These are phyloP conservation scores for Aspergillus fijiensis DNA, from an alignment of 2,329 filamentous ascomycete genomes.

Conservation along the genomic window DNA sequence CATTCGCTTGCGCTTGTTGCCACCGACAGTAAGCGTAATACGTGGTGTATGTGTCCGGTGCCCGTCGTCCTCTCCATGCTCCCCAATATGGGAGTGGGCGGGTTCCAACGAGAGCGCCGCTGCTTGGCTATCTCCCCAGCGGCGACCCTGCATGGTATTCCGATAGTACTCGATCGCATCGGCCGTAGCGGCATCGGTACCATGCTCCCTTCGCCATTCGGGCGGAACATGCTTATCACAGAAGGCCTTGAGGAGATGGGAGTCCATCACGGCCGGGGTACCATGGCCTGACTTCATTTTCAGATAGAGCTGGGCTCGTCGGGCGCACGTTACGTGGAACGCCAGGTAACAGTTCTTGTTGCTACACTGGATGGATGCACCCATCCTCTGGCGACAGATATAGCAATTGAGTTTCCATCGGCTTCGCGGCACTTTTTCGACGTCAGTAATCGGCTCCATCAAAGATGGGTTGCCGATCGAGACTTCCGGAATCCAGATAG, in stretches of 20 bases:
- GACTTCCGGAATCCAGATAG: constrained; percentile 98
- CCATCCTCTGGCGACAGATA: constrained; percentile 96
- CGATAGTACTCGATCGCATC: constrained; percentile 89
- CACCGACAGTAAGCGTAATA: constrained; percentile 53
- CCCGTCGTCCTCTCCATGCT: constrained; percentile 48
- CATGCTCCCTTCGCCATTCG: constrained; percentile 84
- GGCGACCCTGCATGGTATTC: constrained; percentile 79
- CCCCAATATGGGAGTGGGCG: constrained; percentile 60
- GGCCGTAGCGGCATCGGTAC: constrained; percentile 74
- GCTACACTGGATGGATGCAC: constrained; percentile 95
- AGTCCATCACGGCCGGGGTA: constrained; percentile 73
- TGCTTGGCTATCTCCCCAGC: constrained; percentile 89
- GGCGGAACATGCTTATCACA: constrained; percentile 92
- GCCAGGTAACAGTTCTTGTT: constrained; percentile 97
- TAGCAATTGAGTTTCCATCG: constrained; percentile 94
- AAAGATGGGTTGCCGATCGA: constrained; percentile 93
- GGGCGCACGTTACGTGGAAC: constrained; percentile 95
- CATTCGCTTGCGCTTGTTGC: constrained; percentile 60
- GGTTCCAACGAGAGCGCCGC: constrained; percentile 79
- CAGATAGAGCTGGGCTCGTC: constrained; percentile 80
- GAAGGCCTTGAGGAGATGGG: constrained; percentile 84
- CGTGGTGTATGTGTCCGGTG: constrained; percentile 47
- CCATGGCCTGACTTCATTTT: constrained; percentile 95
- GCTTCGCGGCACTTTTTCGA: constrained; percentile 93
- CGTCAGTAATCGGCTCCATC: constrained; percentile 97